phyloP scores from a whole-genome alignment of 2,329 filamentous ascomycete genomes.

The Sarocladium strictum region DNA sequence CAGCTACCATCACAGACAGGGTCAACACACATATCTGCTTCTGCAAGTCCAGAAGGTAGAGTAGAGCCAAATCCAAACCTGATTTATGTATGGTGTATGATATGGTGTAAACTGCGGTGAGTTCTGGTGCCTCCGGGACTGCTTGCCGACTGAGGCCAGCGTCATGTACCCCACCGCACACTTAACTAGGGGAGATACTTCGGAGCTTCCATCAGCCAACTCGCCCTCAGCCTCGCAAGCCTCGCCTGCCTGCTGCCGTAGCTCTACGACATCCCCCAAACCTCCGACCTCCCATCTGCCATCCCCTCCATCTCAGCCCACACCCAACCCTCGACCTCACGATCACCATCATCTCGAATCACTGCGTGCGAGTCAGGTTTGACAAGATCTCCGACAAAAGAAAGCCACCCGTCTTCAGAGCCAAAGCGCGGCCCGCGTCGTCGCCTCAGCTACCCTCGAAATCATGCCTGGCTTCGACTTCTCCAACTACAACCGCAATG shows the following conservation, averaged over 20 bases:
- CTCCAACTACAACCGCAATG: slow-evolving; percentile 99
- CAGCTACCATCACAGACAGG: no score
- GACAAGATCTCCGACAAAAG: not conserved
- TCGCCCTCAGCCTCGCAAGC: slow-evolving; percentile 7
- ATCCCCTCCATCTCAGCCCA: slow-evolving; percentile 8
- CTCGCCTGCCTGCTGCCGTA: slow-evolving; percentile 8
- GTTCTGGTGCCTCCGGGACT: no score
- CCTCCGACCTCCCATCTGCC: not conserved
- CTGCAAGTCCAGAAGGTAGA: no score
- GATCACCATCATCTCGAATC: not conserved
- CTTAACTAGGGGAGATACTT: not conserved
- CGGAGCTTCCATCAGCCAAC: not conserved
- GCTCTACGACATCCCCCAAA: slow-evolving; percentile 5
- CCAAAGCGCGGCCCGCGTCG: slow-evolving; percentile 11
- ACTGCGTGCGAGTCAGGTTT: not conserved
- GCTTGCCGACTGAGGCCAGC: not conserved
- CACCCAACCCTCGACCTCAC: not conserved
- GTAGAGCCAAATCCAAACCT: no score
- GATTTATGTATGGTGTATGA: no score
- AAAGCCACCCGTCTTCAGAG: not conserved
- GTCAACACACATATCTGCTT: no score
- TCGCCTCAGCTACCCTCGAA: slow-evolving; percentile 15
- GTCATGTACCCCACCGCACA: not conserved
- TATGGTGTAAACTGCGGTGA: no score
- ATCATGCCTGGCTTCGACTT: slow-evolving; percentile 98